Evolutionary conservation across 805 yeast species (phyloP), one percentile per base, ranked within the genome.

Genomic region (Kodamaea kakaduensis): DNA sequence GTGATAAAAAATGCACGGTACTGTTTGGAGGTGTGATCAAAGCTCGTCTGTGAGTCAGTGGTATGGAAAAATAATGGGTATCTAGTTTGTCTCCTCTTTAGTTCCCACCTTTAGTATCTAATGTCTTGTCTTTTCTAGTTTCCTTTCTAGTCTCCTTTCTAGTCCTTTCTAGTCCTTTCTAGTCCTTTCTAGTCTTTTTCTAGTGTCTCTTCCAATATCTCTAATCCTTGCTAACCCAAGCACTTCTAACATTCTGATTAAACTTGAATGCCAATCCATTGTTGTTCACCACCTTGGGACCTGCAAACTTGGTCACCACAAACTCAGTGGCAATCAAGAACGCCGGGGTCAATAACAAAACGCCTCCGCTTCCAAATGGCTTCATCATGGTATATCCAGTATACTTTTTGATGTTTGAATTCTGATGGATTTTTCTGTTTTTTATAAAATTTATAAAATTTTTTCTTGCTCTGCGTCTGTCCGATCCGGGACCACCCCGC

Each of bases 321-420:
- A 55, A 51, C 22, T 58, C 64, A 6, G 57, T 48, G 4, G 58
- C 51, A n/a, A 58, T 38, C n/a, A 58, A 40, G 34, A 58, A 58
- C n/a, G 54, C 45, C 6, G 64, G 64, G 1, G 60, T 56, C 28
- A 58, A 43, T 19, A 52, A 42, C 31, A 55, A 49, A 17, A 58
- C 41, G 1, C 53, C 45, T 9, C 56, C 52, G 36, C 50, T 49
- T 29, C 48, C 43, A 32, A 51, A 52, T 17, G 43, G 45, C 27
- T 48, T 55, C 51, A 51, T 27, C 19, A 26, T 34, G 25, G 24
- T 22, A 32, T 32, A 32, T 9, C 36, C 36, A 25, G 36, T 32
- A 33, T 33, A 8, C 8, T 13, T 14, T 8, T 7, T 14, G 30
- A 26, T 26, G 30, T 9, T 26, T 9, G 26, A 13, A 17, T 15